Percentiles rank a stretch among this genome's conserved stretches.
Evolutionary conservation across 2,329 filamentous ascomycete species (phyloP).

Genomic region (Calonectria pseudoreteaudii): DNA sequence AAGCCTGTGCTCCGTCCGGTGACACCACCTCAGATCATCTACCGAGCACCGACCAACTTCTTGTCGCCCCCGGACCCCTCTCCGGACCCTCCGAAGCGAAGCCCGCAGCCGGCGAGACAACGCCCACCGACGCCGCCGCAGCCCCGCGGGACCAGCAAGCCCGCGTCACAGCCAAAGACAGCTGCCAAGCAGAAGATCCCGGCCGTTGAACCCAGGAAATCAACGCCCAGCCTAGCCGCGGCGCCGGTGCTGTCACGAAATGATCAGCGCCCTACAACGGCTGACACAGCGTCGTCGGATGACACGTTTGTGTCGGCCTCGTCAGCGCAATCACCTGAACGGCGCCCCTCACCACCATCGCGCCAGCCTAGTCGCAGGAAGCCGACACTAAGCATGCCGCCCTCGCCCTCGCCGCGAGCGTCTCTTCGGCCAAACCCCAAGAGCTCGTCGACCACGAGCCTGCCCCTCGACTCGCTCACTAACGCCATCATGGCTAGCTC

Average conservation of each 20-base stretch:
- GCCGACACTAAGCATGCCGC: slow-evolving; percentile 43
- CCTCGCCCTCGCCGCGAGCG: slow-evolving; percentile 49
- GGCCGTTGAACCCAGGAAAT: slow-evolving; percentile 25
- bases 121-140: slow-evolving; percentile 53
- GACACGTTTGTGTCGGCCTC: slow-evolving; percentile 60
- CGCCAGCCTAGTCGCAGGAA: slow-evolving; percentile 24
- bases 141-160: slow-evolving; percentile 44
- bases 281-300: slow-evolving; percentile 54
- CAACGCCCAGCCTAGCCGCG: slow-evolving; percentile 23
- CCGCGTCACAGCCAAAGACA: slow-evolving; percentile 25
- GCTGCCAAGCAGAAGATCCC: slow-evolving; percentile 16
- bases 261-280: slow-evolving; percentile 32
- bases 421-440: slow-evolving; percentile 43
- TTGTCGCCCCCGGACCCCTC: slow-evolving; percentile 36
- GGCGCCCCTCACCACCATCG: slow-evolving; percentile 40
- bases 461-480: slow-evolving; percentile 74
- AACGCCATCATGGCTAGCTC: slow-evolving; percentile 82
- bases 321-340: slow-evolving; percentile 48
- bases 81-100: slow-evolving; percentile 46
- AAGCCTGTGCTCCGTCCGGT: slow-evolving; percentile 47
- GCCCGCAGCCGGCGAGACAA: slow-evolving; percentile 29
- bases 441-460: slow-evolving; percentile 49
- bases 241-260: slow-evolving; percentile 23
- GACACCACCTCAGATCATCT: slow-evolving; percentile 43
- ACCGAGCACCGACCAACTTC: slow-evolving; percentile 33